Base-by-base conservation (phyloP, 176 grass and related monocot species). In the Phoenix dactylifera region DNA sequence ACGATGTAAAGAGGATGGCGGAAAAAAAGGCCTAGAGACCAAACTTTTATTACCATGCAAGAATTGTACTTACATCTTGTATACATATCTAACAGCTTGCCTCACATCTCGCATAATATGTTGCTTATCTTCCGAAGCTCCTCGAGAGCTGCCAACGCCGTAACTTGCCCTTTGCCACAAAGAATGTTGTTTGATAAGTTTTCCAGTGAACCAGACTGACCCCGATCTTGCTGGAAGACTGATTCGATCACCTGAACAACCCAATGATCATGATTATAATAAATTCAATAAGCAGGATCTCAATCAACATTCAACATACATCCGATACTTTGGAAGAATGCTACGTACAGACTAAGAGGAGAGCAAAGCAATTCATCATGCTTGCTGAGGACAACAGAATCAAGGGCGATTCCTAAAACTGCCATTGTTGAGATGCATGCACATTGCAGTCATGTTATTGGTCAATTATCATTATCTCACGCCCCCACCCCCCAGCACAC, bases 61-160 rank as follows among this genome's bases (percentile, higher is more conserved):
- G 19, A 14, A 50, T 32, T 24, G 24, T 51, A 72, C 50, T 70
- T 54, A 72, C 53, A 51, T 39, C 29, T 49, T 4, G 22, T 54
- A 23, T 55, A 29, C 16, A 29, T 24, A 63, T 7, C 49, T 24
- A 54, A 24, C 73, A 2, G 12, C 18, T 0, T 29, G 15, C 5
- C 55, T 59, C 57, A 87, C 91, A 95, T 95, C 74, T 95, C 86
- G 4, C 77, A 72, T 26, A 59, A 24, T 15, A 59, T 24, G 57
- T 26, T 59, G 57, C 57, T 59, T 2, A 59, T 59, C 57, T 59
- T 59, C 14, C 57, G 57, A 26, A 59, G 57, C 57, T 59, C 57
- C 57, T 59, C 30, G 23, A 59, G 57, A 16, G 57, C 57, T 14
- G 57, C 5, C 57, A 30, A 17, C 16, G 57, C 57, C 0, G 57